Evolutionary conservation across 2,329 filamentous ascomycete genomes (phyloP).

Genomic region (Hysterium pulicare): DNA sequence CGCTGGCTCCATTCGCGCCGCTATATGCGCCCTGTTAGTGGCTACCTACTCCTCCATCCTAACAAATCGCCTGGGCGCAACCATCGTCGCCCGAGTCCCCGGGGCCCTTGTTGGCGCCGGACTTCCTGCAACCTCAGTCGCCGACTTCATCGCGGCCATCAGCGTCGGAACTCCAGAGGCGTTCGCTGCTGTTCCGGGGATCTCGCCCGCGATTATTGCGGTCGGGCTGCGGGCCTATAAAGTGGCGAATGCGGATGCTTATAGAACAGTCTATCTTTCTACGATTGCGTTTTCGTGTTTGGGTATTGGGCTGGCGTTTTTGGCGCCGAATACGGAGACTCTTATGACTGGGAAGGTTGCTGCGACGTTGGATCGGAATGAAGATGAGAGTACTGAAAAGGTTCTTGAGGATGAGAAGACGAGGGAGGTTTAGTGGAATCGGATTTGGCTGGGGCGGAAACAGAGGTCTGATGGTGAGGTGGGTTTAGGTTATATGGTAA

Average conservation of each 20-base stretch:
- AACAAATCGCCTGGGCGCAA: slow-evolving; percentile 29
- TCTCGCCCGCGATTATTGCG: slow-evolving; percentile 28
- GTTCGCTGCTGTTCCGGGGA: slow-evolving; percentile 27
- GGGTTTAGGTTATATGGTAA: too few species aligned
- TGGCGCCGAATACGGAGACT: slow-evolving; percentile 10
- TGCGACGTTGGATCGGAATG: slow-evolving; percentile 8
- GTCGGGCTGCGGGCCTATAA: slow-evolving; percentile 29
- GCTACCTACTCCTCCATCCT: slow-evolving; percentile 34
- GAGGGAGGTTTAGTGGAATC: too few species aligned
- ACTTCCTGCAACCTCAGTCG: slow-evolving; percentile 29
- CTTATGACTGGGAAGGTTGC: slow-evolving; percentile 12
- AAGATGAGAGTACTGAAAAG: too few species aligned
- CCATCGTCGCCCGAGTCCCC: slow-evolving; percentile 29
- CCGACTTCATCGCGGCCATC: slow-evolving; percentile 28
- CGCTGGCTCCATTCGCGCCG: not conserved
- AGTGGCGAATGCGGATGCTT: slow-evolving; percentile 39
- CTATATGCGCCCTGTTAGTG: not conserved
- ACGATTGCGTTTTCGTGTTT: slow-evolving; percentile 40
- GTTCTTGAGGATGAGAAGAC: too few species aligned
- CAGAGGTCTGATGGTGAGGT: too few species aligned
- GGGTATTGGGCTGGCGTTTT: slow-evolving; percentile 35
- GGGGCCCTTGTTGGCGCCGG: slow-evolving; percentile 32
- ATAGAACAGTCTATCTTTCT: slow-evolving; percentile 41
- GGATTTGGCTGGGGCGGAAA: too few species aligned
- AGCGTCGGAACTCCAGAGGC: slow-evolving; percentile 23